Base-by-base conservation (phyloP, 75 land plant genomes). In the Selaginella moellendorffii region DNA sequence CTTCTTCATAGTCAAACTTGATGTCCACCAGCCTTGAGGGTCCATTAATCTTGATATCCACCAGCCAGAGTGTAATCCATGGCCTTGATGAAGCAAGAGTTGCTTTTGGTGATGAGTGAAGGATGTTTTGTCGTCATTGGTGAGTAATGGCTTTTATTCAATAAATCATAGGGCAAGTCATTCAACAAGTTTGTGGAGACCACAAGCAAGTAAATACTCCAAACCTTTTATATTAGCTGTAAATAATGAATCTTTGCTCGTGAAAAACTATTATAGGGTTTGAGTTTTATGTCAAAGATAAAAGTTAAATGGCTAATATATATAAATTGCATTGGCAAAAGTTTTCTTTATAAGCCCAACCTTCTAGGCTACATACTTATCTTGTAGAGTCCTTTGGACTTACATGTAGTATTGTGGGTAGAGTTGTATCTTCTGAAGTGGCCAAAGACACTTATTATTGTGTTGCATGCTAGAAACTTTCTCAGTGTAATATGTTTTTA, bases 361-460 rank as follows among this genome's bases (percentile, higher is more conserved):
- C 62, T 95, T 36, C 70, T 95, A 64, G 30, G 27, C 9, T 26
- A 2, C 52, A 26, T 1, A 54, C 12, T 0, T 69, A 20, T 26
- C 30, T 2, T 62, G 72, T 81, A 95, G 99, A 95, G 89, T 69
- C 99, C 89, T 74, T 84, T 95, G 64, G 99, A 95, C 82, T 83
- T 95, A 67, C 99, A 95, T 84, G 99, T 96, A 65, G 99, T 95
- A 19, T 58, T 95, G 53, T 95, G 99, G 99, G 74, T 95, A 74
- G 99, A 95, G 64, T 66, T 87, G 30, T 95, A 95, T 68, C 71
- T 95, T 52, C 63, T 79, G 68, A 95, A 95, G 64, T 95, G 99
- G 99, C 90, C 87, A 29, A 95, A 95, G 69, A 95, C 99, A 62
- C 73, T 89, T 36, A 95, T 95, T 60, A 90, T 95, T 66, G 99